Evolutionary conservation across 176 grass and related monocot species (phyloP).

Genomic region (Rhynchospora pubera): DNA sequence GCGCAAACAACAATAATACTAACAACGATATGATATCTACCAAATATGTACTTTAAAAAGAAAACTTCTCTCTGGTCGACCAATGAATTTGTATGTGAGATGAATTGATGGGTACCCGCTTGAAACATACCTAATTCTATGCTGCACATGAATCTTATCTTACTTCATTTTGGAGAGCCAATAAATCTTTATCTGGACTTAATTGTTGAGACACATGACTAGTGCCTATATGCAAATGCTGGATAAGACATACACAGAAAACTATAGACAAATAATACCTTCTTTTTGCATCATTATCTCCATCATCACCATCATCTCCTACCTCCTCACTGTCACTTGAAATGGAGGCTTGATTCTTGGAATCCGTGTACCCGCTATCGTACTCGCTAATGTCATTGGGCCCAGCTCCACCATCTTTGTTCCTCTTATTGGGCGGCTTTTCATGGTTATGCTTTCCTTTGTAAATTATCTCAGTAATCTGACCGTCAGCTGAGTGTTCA

Average conservation of each 20-base stretch:
- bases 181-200: neutral
- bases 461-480: constrained; percentile 96
- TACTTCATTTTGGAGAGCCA: neutral
- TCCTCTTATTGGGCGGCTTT: constrained; percentile 55
- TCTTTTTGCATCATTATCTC: constrained; percentile 44
- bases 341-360: constrained; percentile 55
- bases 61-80: neutral
- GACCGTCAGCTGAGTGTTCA: constrained; percentile 76
- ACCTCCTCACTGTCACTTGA: constrained; percentile 77
- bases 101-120: neutral
- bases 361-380: constrained; percentile 45
- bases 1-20: neutral
- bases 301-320: constrained; percentile 42
- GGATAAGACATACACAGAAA: neutral
- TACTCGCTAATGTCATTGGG: constrained; percentile 52
- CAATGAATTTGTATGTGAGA: neutral
- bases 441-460: constrained; percentile 91
- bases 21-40: neutral
- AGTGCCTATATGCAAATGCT: neutral
- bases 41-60: neutral
- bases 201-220: neutral
- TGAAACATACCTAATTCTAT: neutral
- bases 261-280: constrained; percentile 24
- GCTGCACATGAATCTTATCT: neutral
- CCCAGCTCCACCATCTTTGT: constrained; percentile 56